A percentile compares a stretch with the other conserved stretches of the same genome.
These are phyloP conservation scores for Sphaerulina vaccinii DNA, from an alignment of 2,329 filamentous ascomycete genomes.

Conservation along the genomic window DNA sequence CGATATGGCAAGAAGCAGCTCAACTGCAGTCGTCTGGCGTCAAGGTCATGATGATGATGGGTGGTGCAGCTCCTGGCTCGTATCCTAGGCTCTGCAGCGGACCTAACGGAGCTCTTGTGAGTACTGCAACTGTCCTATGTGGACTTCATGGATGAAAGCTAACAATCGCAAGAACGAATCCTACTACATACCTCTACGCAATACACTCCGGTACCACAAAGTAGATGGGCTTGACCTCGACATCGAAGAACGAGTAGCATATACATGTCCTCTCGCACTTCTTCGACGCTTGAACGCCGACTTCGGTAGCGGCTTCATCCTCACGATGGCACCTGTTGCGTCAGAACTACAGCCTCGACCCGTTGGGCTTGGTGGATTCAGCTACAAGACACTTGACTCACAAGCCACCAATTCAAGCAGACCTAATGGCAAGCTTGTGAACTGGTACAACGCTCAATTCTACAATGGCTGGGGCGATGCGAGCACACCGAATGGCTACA, in stretches of 20 bases:
- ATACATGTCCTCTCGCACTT: slow-evolving; percentile 29
- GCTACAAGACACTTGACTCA: slow-evolving; percentile 26
- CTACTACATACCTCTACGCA: slow-evolving; percentile 31
- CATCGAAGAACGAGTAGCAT: slow-evolving; percentile 32
- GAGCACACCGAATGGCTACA: slow-evolving; percentile 27
- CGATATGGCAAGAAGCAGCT: slow-evolving; percentile 30
- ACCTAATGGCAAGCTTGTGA: slow-evolving; percentile 32
- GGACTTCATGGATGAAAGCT: not conserved
- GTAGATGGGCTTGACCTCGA: slow-evolving; percentile 35
- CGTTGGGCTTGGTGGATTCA: slow-evolving; percentile 29
- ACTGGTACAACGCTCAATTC: slow-evolving; percentile 36
- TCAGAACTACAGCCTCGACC: slow-evolving; percentile 25
- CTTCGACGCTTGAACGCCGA: slow-evolving; percentile 31
- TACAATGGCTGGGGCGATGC: slow-evolving; percentile 36
- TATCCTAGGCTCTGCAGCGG: slow-evolving; percentile 32
- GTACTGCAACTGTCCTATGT: not conserved
- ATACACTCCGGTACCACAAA: slow-evolving; percentile 30
- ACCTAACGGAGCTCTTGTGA: slow-evolving; percentile 18
- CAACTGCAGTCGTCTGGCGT: slow-evolving; percentile 30
- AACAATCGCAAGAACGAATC: slow-evolving; percentile 23
- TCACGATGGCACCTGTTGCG: slow-evolving; percentile 37
- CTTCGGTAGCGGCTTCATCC: slow-evolving; percentile 33
- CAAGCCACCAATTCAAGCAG: slow-evolving; percentile 24
- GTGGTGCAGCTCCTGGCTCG: slow-evolving; percentile 32
- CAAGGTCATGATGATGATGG: slow-evolving; percentile 37